phyloP scores from a whole-genome alignment of 2,329 filamentous ascomycete species.

The Lasiodiplodia sp. region DNA sequence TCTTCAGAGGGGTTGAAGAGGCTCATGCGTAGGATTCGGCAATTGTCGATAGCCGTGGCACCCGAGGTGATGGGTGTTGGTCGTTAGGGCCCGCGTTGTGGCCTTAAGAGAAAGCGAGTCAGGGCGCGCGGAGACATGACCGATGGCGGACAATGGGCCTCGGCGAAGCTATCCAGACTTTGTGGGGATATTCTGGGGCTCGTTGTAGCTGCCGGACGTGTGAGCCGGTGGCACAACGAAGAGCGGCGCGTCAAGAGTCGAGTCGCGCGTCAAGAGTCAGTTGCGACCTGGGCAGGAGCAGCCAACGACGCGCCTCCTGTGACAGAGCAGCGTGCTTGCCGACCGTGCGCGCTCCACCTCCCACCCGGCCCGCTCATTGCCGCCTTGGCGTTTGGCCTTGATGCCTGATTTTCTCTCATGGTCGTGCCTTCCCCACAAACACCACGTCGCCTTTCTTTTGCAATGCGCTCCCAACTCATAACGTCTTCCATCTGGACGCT shows the following conservation, averaged over 20 bases:
- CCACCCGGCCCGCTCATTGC: neutral
- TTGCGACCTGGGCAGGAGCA: neutral
- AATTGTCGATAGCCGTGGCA: constrained; percentile 12
- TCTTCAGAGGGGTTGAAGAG: neutral
- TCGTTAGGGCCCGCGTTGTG: neutral
- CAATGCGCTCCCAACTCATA: neutral
- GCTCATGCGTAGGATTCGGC: neutral
- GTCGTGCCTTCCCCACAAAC: neutral
- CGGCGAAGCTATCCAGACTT: neutral
- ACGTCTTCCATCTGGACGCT: neutral
- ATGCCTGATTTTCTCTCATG: neutral
- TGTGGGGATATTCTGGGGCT: constrained; percentile 4
- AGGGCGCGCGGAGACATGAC: constrained; percentile 5
- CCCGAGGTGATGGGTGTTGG: constrained; percentile 15
- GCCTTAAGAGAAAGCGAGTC: neutral
- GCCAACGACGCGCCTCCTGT: no score
- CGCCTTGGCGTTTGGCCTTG: neutral
- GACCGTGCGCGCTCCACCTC: neutral
- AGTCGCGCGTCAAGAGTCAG: neutral
- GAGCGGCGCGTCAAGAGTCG: neutral
- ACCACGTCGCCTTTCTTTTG: neutral
- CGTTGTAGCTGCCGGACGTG: constrained; percentile 12
- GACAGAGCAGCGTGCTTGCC: neutral
- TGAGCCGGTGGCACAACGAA: constrained; percentile 12
- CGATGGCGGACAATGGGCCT: neutral